Conservation (phyloP, 2,329 filamentous ascomycete species). For the Trichophyton equinum region DNA sequence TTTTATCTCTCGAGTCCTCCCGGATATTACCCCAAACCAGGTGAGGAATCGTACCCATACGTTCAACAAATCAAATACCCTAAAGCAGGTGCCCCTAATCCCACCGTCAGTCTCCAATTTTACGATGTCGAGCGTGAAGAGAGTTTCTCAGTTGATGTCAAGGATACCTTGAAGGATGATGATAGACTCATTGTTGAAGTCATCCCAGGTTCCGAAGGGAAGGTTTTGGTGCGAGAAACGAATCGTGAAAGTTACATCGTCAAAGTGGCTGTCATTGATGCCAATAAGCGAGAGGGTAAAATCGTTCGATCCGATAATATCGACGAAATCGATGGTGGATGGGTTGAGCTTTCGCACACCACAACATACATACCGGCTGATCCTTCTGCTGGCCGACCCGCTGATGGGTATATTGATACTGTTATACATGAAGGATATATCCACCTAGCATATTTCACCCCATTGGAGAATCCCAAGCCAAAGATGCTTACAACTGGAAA, state of each 20-base stretch:
- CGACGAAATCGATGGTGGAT: constrained; percentile 77
- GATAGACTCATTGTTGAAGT: constrained; percentile 87
- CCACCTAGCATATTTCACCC: constrained; percentile 86
- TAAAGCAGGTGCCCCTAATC: constrained; percentile 88
- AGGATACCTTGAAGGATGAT: constrained; percentile 64
- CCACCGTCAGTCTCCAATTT: constrained; percentile 74
- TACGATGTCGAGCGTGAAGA: constrained; percentile 70
- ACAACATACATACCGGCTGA: constrained; percentile 81
- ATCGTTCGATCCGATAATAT: constrained; percentile 71
- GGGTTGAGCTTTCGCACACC: constrained; percentile 86
- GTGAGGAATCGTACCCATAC: constrained; percentile 82
- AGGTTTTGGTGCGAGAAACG: constrained; percentile 79
- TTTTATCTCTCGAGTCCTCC: constrained; percentile 86
- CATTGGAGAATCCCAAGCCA: constrained; percentile 70
- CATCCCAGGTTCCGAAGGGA: constrained; percentile 68
- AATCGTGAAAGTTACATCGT: constrained; percentile 91
- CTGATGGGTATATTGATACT: constrained; percentile 89
- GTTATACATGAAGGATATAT: constrained; percentile 77
- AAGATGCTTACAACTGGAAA: constrained; percentile 73
- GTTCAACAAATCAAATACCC: constrained; percentile 91
- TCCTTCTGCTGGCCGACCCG: constrained; percentile 55
- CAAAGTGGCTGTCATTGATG: constrained; percentile 75
- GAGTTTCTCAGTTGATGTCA: constrained; percentile 65
- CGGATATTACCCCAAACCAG: constrained; percentile 52
- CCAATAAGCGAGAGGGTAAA: constrained; percentile 57